Percentiles rank a stretch among this genome's conserved stretches.
Evolutionary conservation across 495 filamentous ascomycete genomes (phyloP).

Genomic region (Entonaema liquescens): DNA sequence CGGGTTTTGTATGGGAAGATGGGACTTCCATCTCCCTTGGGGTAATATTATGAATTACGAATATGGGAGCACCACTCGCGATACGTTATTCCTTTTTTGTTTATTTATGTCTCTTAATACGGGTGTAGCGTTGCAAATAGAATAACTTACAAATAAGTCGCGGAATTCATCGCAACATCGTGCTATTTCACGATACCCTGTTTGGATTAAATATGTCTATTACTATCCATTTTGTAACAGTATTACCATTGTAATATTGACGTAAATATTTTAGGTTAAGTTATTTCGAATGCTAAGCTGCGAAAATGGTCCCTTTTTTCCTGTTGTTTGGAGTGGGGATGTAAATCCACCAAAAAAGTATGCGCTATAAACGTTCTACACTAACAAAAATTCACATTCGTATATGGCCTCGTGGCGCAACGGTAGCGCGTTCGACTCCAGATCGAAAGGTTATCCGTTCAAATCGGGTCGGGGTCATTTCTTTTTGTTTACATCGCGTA

Average conservation of each 20-base stretch:
- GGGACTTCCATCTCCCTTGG: neutral
- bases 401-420: constrained; percentile 37
- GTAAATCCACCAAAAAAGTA: neutral
- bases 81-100: neutral
- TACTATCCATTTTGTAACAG: neutral
- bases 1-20: neutral
- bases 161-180: neutral
- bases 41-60: neutral
- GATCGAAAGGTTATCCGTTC: constrained; percentile 38
- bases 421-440: constrained; percentile 38
- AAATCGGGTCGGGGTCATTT: constrained; percentile 33
- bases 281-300: too few species aligned
- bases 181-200: neutral
- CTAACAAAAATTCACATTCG: neutral
- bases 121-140: neutral
- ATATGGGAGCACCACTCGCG: neutral
- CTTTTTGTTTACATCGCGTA: neutral
- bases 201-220: neutral
- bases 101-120: constrained; percentile 1
- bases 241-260: too few species aligned
- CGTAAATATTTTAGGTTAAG: too few species aligned
- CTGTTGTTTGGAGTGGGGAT: too few species aligned
- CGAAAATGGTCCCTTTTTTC: too few species aligned
- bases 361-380: neutral
- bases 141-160: neutral